Evolutionary conservation across 2,329 filamentous ascomycete genomes (phyloP).

Genomic region (Fusarium camptoceras): DNA sequence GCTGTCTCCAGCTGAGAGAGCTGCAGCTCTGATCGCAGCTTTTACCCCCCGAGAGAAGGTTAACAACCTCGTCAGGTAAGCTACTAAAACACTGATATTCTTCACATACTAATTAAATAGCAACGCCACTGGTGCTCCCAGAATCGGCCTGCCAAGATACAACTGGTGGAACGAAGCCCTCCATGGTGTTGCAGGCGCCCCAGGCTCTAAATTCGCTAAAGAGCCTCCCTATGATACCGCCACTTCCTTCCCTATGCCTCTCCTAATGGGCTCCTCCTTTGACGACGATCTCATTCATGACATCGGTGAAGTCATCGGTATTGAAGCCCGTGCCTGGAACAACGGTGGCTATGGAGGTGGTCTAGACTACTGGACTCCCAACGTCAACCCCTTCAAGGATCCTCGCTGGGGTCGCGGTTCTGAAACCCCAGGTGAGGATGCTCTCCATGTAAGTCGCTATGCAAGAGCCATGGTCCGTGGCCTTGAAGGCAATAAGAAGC

Average conservation of each 20-base stretch:
- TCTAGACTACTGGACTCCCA: constrained; percentile 8
- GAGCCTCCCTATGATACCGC: neutral
- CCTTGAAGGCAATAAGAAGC: neutral
- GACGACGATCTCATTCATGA: neutral
- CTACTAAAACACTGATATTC: fast-evolving
- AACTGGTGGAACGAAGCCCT: constrained; percentile 28
- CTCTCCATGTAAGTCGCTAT: neutral
- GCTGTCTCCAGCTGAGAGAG: neutral
- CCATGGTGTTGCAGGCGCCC: neutral
- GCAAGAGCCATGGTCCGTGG: constrained; percentile 7
- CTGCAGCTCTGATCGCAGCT: neutral
- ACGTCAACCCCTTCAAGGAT: constrained; percentile 16
- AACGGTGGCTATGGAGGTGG: constrained; percentile 1
- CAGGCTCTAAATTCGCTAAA: neutral
- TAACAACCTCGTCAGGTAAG: constrained; percentile 3
- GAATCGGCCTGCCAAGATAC: constrained; percentile 5
- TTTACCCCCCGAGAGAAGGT: constrained; percentile 2
- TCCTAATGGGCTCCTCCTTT: neutral
- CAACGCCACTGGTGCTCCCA: constrained; percentile 6
- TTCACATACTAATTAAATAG: neutral
- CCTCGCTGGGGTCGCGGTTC: constrained; percentile 12
- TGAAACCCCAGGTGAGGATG: constrained; percentile 13
- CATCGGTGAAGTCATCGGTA: neutral
- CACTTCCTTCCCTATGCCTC: constrained; percentile 8
- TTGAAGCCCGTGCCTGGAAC: neutral